Evolutionary conservation across 129 eudicot species (phyloP).

Genomic region (Saussurea involucrata): DNA sequence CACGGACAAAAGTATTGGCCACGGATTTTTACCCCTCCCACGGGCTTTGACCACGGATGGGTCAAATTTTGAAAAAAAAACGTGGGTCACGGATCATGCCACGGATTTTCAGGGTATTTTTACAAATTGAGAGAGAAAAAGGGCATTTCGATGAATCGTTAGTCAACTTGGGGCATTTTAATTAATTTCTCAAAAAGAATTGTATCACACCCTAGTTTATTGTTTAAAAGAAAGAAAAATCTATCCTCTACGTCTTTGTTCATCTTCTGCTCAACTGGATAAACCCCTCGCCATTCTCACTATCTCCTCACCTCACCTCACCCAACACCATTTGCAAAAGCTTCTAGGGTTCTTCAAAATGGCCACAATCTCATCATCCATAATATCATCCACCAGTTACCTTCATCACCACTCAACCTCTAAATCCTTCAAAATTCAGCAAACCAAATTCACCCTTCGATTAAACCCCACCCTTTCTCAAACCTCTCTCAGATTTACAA

Average conservation of each 20-base stretch:
- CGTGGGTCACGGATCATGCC: too few relatives aligned
- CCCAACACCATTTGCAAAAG: neutral
- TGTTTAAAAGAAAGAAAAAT: neutral
- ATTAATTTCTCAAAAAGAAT: too few relatives aligned
- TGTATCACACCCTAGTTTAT: too few relatives aligned
- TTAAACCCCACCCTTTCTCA: slow-evolving; percentile 19
- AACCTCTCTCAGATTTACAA: slow-evolving; percentile 27
- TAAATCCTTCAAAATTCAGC: slow-evolving; percentile 41
- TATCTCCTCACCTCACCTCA: neutral
- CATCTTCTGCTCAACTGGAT: slow-evolving; percentile 27
- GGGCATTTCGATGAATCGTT: too few relatives aligned
- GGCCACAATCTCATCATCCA: slow-evolving; percentile 54
- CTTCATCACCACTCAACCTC: slow-evolving; percentile 35
- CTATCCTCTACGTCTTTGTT: neutral
- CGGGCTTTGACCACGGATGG: too few relatives aligned
- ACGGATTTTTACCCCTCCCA: too few relatives aligned
- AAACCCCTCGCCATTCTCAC: slow-evolving; percentile 31
- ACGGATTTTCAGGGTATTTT: too few relatives aligned
- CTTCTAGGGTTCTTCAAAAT: slow-evolving; percentile 16
- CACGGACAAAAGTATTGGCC: too few relatives aligned
- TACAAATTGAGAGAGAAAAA: too few relatives aligned
- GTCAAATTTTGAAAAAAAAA: too few relatives aligned
- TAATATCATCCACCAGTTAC: slow-evolving; percentile 46
- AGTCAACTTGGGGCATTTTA: too few relatives aligned
- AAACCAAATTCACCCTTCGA: slow-evolving; percentile 18